Evolutionary conservation across 2,329 filamentous ascomycete genomes (phyloP), one percentile per base, ranked within the genome.

Genomic region (Talaromyces sp.): DNA sequence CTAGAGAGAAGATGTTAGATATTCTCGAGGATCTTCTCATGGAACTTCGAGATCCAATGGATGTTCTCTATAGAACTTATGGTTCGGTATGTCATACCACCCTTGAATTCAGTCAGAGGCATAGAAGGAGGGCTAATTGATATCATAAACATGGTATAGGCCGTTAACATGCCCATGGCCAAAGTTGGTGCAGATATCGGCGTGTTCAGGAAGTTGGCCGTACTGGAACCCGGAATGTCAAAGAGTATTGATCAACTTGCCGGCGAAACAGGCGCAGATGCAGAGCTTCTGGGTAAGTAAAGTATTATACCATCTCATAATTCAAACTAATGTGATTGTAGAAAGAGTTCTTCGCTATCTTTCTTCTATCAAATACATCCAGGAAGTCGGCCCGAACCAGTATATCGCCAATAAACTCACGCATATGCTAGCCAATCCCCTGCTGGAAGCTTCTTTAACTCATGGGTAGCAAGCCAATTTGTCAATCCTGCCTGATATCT

Each of bases 281-380:
- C 62, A 8, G 56, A 58, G 15, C 51, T 58, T 22, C 48, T 58
- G 5, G 56, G 56, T 58, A 13, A 28, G 39, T 53, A 7, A 25
- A 19, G 10, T 10, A 22, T 13, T 11, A 28, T 10, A 7, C 2
- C 15, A 4, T 21, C 17, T 59, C 15, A 46, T 31, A 13, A 15
- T 25, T n/a, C 6, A 46, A 7, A 15, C n/a, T 46, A 13, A 46
- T 2, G 2, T 13, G 1, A 4, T 6, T 9, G 13, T 52, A 65
- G 63, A 53, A 5, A 62, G 63, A 6, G n/a, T 69, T 41, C 57
- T 68, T 4, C 64, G 67, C 15, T 69, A 68, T 35, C 57, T 68
- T 4, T 63, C 64, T 36, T 68, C 66, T 3, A 46, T 62, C 5
- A 54, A 57, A 3, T 59, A 57, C 9, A 36, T 65, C 19, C 55